These are phyloP conservation scores for Trametes sanguinea DNA, from an alignment of 768 basidiomycete genomes.

Conservation along the genomic window DNA sequence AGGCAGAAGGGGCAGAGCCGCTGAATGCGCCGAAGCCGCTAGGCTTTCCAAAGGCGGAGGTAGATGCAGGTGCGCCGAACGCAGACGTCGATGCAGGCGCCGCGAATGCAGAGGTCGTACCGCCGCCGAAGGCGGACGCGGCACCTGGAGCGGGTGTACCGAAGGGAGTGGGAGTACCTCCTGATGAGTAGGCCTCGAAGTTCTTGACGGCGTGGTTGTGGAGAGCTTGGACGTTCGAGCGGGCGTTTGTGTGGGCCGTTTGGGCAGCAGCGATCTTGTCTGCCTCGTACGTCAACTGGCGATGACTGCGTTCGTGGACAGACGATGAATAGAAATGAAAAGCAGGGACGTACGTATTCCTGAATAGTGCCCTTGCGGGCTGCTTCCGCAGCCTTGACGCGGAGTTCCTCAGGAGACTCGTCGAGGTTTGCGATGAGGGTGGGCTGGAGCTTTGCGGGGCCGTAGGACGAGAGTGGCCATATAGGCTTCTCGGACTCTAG, in stretches of 20 bases:
- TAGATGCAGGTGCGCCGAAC: constrained; percentile 39
- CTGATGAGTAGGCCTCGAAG: constrained; percentile 16
- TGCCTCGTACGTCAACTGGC: constrained; percentile 60
- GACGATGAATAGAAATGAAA: neutral
- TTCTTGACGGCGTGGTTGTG: constrained; percentile 55
- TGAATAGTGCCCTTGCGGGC: constrained; percentile 52
- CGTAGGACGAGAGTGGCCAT: constrained; percentile 83
- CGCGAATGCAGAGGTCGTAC: constrained; percentile 24
- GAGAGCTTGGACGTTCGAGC: constrained; percentile 48
- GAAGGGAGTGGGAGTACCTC: constrained; percentile 17
- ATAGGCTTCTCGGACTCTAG: constrained; percentile 68
- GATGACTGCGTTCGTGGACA: neutral
- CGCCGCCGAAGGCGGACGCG: constrained; percentile 21
- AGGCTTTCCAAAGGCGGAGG: constrained; percentile 42
- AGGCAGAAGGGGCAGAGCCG: constrained; percentile 16
- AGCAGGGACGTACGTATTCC: constrained; percentile 63
- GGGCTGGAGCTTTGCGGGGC: constrained; percentile 72
- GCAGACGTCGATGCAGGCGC: constrained; percentile 39
- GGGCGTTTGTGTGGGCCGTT: constrained; percentile 34
- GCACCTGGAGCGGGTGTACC: neutral
- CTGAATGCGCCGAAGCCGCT: constrained; percentile 14
- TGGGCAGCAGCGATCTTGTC: constrained; percentile 57
- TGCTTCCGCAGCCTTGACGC: constrained; percentile 62
- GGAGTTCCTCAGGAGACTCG: constrained; percentile 76
- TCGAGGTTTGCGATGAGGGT: constrained; percentile 67